Base-by-base conservation (phyloP, 331 rosid species). In the Acacia pycnantha region DNA sequence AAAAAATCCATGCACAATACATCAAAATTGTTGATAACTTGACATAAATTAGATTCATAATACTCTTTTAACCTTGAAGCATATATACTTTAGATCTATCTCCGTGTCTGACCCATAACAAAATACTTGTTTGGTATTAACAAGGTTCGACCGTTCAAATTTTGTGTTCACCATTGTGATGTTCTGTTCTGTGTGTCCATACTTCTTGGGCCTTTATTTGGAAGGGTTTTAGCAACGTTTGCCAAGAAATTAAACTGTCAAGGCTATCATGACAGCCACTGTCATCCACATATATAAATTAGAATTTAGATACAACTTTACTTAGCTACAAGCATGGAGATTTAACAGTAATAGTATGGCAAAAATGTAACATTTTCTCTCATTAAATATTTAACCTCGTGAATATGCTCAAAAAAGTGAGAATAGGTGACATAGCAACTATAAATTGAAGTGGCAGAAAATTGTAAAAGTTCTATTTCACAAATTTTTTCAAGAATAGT, bases 1-100 rank as follows among this genome's bases (percentile, higher is more conserved):
- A 47, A 77, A 4, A 77, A 31, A 22, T 50, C 47, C 81, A 67
- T 15, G 79, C 81, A 84, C 33, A 64, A n/a, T 68, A 59, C 27
- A 56, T 56, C 70, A 37, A 13, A 40, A 33, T 61, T 35, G 61
- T 69, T 59, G 62, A 40, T 37, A 37, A 37, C 41, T 37, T 37
- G 41, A 6, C 6, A 59, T 40, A 80, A 79, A 65, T 41, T 24
- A 59, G 48, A 58, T 11, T 64, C 18, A 27, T 14, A 64, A 29
- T 0, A 11, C 6, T 27, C 37, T 27, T 62, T 62, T 13, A 62
- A 27, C 40, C 19, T 27, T 13, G 41, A 64, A 64, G 41, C 37
- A 4, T 26, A 4, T 13, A 15, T 29, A 64, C 41, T 14, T 14
- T 2, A 2, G 43, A 64, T 18, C 21, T 27, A 62, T 62, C 21